Conservation (phyloP, 345 rosid genomes). For the Odontarrhena argentea region DNA sequence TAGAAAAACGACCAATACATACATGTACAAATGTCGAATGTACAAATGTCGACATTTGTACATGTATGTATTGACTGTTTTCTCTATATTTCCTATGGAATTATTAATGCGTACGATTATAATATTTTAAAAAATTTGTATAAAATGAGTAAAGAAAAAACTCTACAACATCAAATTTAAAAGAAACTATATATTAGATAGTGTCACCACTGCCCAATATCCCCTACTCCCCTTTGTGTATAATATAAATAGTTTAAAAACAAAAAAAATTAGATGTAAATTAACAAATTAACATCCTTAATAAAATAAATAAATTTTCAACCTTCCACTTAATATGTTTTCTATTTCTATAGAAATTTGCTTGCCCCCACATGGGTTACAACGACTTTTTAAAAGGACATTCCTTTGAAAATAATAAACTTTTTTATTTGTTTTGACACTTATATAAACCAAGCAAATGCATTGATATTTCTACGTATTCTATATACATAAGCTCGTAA, state of each 20-base stretch:
- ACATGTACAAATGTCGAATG: too few species aligned
- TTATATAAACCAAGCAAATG: not conserved
- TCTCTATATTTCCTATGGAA: not conserved
- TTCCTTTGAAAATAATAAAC: not conserved
- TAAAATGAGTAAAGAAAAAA: not conserved
- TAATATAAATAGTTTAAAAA: too few species aligned
- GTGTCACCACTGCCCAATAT: not conserved
- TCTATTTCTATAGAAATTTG: not conserved
- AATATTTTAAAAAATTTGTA: not conserved
- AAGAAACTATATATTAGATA: not conserved
- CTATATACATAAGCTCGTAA: constrained; percentile 18
- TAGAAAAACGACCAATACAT: too few species aligned
- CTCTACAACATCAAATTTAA: not conserved
- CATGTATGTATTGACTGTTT: too few species aligned
- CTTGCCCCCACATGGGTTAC: not conserved
- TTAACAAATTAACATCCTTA: too few species aligned
- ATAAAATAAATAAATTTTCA: constrained; percentile 6
- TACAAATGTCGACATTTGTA: too few species aligned
- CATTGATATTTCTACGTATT: not conserved
- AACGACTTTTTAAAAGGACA: constrained; percentile 14
- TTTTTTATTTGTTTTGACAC: not conserved
- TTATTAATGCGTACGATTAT: not conserved
- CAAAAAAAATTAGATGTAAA: too few species aligned
- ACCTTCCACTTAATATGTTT: not conserved
- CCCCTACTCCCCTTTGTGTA: too few species aligned